Evolutionary conservation across 2,329 filamentous ascomycete species (phyloP).

Genomic region (Penicillium hesseltinei): DNA sequence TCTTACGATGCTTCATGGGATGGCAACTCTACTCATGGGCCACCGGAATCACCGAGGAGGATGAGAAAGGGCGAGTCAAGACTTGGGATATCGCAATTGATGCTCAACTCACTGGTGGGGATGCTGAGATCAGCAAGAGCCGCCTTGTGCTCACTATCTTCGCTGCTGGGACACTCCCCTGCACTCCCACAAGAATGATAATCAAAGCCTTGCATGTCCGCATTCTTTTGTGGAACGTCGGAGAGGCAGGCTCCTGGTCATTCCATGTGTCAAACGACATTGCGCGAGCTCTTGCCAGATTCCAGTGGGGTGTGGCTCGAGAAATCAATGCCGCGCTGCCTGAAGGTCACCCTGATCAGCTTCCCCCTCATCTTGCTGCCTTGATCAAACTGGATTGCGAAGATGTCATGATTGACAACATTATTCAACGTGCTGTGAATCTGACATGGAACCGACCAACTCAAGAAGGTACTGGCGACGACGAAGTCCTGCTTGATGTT

Average conservation of each 20-base stretch:
- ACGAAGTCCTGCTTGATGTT: constrained; percentile 72
- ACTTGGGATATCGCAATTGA: constrained; percentile 93
- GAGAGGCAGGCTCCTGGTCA: constrained; percentile 63
- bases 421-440: constrained; percentile 84
- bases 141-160: constrained; percentile 81
- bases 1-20: constrained; percentile 73
- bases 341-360: constrained; percentile 59
- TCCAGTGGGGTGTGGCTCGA: constrained; percentile 78
- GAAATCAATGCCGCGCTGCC: constrained; percentile 52
- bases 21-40: constrained; percentile 72
- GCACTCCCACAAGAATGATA: constrained; percentile 81
- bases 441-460: constrained; percentile 83
- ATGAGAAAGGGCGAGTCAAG: constrained; percentile 82
- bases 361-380: constrained; percentile 73
- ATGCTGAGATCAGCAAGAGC: constrained; percentile 84
- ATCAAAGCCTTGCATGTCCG: constrained; percentile 88
- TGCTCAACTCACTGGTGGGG: constrained; percentile 86
- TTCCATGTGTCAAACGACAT: constrained; percentile 65
- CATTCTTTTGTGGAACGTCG: constrained; percentile 79
- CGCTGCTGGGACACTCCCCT: constrained; percentile 80
- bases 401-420: constrained; percentile 71
- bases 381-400: constrained; percentile 79
- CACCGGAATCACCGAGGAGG: constrained; percentile 76
- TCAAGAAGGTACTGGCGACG: constrained; percentile 60
- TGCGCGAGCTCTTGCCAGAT: constrained; percentile 69